Percentiles rank a stretch among this genome's conserved stretches.
phyloP scores from a whole-genome alignment of 306 rosid genomes.

The Phaseolus lunatus region DNA sequence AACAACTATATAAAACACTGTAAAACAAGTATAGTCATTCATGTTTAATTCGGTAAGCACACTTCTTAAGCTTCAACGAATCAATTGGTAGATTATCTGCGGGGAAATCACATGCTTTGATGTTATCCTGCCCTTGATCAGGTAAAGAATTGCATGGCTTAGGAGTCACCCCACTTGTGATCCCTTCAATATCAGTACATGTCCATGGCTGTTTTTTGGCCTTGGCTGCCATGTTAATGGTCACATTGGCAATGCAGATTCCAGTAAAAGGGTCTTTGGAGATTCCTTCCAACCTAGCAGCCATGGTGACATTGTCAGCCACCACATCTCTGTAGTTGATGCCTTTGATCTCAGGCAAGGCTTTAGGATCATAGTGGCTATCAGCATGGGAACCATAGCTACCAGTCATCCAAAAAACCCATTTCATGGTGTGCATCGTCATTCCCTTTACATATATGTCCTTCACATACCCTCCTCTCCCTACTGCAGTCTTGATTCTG shows the following conservation, averaged over 20 bases:
- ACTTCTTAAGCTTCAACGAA: too few relatives aligned
- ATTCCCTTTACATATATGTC: constrained; percentile 71
- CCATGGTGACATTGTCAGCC: constrained; percentile 74
- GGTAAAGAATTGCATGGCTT: constrained; percentile 66
- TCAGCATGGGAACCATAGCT: constrained; percentile 83
- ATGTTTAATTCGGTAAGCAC: constrained; percentile 48
- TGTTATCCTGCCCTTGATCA: constrained; percentile 56
- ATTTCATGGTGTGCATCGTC: constrained; percentile 78
- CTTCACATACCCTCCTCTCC: constrained; percentile 82
- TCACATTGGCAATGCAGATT: constrained; percentile 79
- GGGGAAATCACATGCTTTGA: too few relatives aligned
- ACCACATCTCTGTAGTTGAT: constrained; percentile 68
- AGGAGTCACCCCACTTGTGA: constrained; percentile 73
- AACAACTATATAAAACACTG: constrained; percentile 25
- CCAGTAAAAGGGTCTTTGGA: constrained; percentile 69
- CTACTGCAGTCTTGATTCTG: constrained; percentile 78
- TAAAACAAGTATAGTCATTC: constrained; percentile 28
- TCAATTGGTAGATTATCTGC: too few relatives aligned
- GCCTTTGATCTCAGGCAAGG: constrained; percentile 63
- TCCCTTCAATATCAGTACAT: constrained; percentile 67
- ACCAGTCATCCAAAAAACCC: constrained; percentile 87
- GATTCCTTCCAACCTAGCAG: constrained; percentile 82
- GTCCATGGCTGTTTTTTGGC: constrained; percentile 81
- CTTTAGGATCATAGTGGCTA: constrained; percentile 64
- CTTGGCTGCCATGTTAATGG: constrained; percentile 66